Percentiles rank a stretch among this genome's conserved stretches.
phyloP scores from a whole-genome alignment of 495 filamentous ascomycete genomes.

The Neurospora hispaniola region DNA sequence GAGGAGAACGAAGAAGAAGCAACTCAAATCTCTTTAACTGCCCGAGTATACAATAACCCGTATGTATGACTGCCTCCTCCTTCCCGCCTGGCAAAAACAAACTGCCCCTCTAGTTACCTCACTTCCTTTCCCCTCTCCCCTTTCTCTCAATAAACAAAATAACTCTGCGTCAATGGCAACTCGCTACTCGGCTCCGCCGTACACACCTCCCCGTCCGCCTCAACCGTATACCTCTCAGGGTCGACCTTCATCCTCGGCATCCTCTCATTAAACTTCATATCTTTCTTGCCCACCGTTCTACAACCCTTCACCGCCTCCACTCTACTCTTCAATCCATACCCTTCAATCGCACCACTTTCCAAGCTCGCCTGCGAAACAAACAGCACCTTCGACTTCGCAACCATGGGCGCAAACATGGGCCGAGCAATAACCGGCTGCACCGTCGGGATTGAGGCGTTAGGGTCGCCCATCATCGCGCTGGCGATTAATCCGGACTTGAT shows the following conservation, averaged over 20 bases:
- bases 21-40: not conserved
- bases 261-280: slow-evolving; percentile 88
- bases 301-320: slow-evolving; percentile 75
- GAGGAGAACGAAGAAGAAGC: not conserved
- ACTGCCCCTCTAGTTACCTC: not conserved
- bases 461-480: slow-evolving; percentile 86
- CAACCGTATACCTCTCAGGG: slow-evolving; percentile 80
- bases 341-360: slow-evolving; percentile 48
- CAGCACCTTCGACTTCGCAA: slow-evolving; percentile 63
- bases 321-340: slow-evolving; percentile 68
- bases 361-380: slow-evolving; percentile 75
- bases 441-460: slow-evolving; percentile 86
- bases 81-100: not conserved
- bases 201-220: slow-evolving; percentile 74
- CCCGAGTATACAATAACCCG: not conserved
- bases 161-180: slow-evolving; percentile 74
- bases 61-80: not conserved
- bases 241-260: slow-evolving; percentile 93
- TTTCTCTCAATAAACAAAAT: slow-evolving; percentile 57
- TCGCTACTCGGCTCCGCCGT: slow-evolving; percentile 59
- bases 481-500: slow-evolving; percentile 88
- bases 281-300: slow-evolving; percentile 68
- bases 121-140: not conserved
- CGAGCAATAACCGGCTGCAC: slow-evolving; percentile 80
- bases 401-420: slow-evolving; percentile 73